Evolutionary conservation across 2,329 filamentous ascomycete species (phyloP).

Genomic region (Periconia digitata): DNA sequence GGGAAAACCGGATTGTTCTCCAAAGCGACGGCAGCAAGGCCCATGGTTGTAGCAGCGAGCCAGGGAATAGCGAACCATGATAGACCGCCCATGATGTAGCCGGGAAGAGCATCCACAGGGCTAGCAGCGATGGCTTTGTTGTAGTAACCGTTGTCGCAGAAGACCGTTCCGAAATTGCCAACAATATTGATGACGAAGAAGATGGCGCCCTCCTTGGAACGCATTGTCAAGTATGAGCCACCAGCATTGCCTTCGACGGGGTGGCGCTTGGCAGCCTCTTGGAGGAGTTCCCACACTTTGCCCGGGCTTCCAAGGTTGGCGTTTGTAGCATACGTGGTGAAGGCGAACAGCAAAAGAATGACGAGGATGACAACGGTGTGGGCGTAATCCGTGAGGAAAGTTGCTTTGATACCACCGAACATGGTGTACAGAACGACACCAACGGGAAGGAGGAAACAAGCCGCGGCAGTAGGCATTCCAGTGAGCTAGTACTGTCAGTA

Average conservation of each 20-base stretch:
- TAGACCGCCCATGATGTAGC: constrained; percentile 83
- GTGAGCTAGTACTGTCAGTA: constrained; percentile 63
- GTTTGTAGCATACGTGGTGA: constrained; percentile 78
- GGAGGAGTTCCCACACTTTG: constrained; percentile 76
- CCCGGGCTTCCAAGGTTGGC: constrained; percentile 72
- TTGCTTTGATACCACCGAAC: constrained; percentile 70
- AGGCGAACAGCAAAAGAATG: constrained; percentile 82
- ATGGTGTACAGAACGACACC: constrained; percentile 81
- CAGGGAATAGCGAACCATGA: constrained; percentile 93
- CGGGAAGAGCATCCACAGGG: constrained; percentile 81
- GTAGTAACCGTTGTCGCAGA: constrained; percentile 84
- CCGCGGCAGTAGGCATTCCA: constrained; percentile 75
- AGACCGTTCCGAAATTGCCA: constrained; percentile 81
- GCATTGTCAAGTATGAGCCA: constrained; percentile 87
- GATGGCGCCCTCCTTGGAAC: constrained; percentile 75
- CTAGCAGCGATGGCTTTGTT: constrained; percentile 92
- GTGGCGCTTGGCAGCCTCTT: constrained; percentile 66
- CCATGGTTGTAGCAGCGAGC: constrained; percentile 87
- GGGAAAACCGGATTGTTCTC: constrained; percentile 74
- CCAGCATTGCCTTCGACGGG: constrained; percentile 78
- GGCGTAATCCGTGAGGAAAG: constrained; percentile 76
- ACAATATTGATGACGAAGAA: constrained; percentile 93
- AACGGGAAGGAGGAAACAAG: constrained; percentile 79
- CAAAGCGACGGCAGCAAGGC: constrained; percentile 76
- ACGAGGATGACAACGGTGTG: constrained; percentile 84